A percentile compares a stretch with the other conserved stretches of the same genome.
phyloP scores from a whole-genome alignment of 352 stramenopile genomes.

The Globisporangium recalcitrans region DNA sequence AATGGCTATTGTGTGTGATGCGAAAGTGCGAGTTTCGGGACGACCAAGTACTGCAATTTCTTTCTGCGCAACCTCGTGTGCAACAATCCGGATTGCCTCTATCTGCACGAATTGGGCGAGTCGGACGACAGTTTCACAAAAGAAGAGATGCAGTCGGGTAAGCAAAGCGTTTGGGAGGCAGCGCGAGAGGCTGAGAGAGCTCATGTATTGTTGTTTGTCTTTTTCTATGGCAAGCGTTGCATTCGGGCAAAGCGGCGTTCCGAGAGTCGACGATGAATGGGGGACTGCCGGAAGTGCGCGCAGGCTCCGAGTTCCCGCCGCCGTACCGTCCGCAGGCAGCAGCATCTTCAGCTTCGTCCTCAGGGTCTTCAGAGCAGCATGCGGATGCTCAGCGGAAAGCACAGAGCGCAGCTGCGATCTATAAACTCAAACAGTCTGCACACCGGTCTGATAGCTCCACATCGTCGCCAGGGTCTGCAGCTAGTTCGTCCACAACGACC shows the following conservation, averaged over 20 bases:
- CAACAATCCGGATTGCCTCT: slow-evolving; percentile 93
- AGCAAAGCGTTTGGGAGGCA: background rate
- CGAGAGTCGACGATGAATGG: slow-evolving; percentile 47
- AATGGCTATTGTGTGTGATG: background rate
- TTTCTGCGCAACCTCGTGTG: slow-evolving; percentile 90
- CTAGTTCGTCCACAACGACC: background rate
- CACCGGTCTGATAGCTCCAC: slow-evolving; percentile 17
- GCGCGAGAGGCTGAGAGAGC: background rate
- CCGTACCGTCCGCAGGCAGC: slow-evolving; percentile 26
- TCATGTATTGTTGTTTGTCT: slow-evolving; percentile 9
- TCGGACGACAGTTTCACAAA: slow-evolving; percentile 93
- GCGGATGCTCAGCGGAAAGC: slow-evolving; percentile 56
- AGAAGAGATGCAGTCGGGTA: slow-evolving; percentile 89
- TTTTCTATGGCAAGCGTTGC: slow-evolving; percentile 32
- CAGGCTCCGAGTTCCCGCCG: slow-evolving; percentile 50
- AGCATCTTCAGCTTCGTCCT: background rate
- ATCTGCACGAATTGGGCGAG: slow-evolving; percentile 91
- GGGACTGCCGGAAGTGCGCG: slow-evolving; percentile 39
- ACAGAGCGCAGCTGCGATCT: slow-evolving; percentile 68
- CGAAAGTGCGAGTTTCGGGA: slow-evolving; percentile 88
- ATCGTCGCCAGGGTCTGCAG: slow-evolving; percentile 21
- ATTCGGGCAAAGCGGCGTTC: slow-evolving; percentile 74
- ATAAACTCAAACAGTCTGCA: slow-evolving; percentile 47
- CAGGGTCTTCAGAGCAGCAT: slow-evolving; percentile 18
- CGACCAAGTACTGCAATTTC: slow-evolving; percentile 95